These are phyloP conservation scores for Xylaria sp. DNA, from an alignment of 2,329 filamentous ascomycete species.

Conservation along the genomic window DNA sequence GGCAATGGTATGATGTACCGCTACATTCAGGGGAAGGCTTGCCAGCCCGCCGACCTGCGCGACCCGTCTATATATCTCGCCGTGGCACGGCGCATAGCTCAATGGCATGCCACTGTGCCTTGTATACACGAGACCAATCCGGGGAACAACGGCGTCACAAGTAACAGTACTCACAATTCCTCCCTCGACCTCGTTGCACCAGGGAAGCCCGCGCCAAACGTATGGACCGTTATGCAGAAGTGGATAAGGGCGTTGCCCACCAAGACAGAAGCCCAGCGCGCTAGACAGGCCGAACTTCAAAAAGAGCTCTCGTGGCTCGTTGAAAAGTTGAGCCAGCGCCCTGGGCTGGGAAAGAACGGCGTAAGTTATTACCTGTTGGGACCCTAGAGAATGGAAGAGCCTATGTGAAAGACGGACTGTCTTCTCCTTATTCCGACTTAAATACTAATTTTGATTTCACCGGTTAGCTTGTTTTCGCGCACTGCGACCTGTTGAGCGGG, in stretches of 20 bases:
- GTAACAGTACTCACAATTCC: conserved; percentile 50
- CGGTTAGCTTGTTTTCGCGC: conserved; percentile 83
- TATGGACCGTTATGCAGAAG: conserved; percentile 96
- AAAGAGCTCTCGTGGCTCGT: conserved; percentile 77
- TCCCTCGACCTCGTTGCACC: conserved; percentile 65
- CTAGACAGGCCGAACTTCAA: conserved; percentile 75
- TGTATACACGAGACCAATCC: conserved; percentile 57
- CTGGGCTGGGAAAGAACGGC: conserved; percentile 78
- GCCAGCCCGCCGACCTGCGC: conserved; percentile 82
- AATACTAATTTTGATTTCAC: conserved; percentile 1
- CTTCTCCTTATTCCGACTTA: not conserved
- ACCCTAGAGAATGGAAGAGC: not conserved
- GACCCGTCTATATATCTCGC: conserved; percentile 80
- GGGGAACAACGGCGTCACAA: conserved; percentile 51
- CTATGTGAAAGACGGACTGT: not conserved
- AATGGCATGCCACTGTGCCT: conserved; percentile 87
- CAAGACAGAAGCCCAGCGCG: conserved; percentile 73
- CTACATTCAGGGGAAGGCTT: conserved; percentile 84
- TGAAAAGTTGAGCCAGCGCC: conserved; percentile 76
- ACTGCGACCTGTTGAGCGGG: conserved; percentile 94
- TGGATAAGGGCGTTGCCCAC: conserved; percentile 90
- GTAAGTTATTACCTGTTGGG: conserved; percentile 59
- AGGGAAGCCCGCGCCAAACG: conserved; percentile 79
- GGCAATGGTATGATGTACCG: conserved; percentile 95
- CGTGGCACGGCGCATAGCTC: conserved; percentile 82